Evolutionary conservation across 1,284 basidiomycete species (phyloP).

Genomic region (Trichosporon coremiiforme): DNA sequence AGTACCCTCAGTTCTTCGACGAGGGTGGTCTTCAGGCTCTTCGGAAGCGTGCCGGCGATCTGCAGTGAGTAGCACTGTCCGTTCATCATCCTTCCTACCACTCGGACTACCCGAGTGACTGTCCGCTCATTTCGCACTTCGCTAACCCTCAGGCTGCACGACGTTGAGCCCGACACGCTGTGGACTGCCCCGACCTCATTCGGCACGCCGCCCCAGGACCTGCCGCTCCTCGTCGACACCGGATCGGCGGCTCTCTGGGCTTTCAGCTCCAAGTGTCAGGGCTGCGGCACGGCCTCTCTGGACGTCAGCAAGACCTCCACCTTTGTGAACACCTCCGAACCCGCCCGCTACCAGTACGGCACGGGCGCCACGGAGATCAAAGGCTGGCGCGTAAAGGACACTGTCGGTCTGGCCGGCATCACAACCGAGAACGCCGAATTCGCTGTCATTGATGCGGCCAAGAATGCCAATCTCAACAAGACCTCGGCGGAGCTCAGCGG

Average conservation of each 20-base stretch:
- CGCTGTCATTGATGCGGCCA: background rate
- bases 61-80: background rate
- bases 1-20: background rate
- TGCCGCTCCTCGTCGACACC: background rate
- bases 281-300: background rate
- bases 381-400: background rate
- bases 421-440: background rate
- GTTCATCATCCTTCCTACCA: too few relatives aligned
- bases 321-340: background rate
- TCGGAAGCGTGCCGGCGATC: background rate
- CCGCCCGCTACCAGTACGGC: background rate
- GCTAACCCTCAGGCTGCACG: conserved; percentile 1
- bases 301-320: background rate
- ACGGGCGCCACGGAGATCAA: background rate
- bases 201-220: background rate
- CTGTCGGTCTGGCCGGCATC: background rate
- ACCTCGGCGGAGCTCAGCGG: background rate
- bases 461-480: background rate
- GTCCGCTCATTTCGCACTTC: too few relatives aligned
- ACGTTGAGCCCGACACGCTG: background rate
- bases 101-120: too few relatives aligned
- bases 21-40: background rate
- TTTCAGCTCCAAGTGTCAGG: background rate
- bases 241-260: background rate
- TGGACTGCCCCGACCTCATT: background rate